Base-by-base conservation (phyloP, 2,329 filamentous ascomycete genomes). In the Fusarium kyushuense region DNA sequence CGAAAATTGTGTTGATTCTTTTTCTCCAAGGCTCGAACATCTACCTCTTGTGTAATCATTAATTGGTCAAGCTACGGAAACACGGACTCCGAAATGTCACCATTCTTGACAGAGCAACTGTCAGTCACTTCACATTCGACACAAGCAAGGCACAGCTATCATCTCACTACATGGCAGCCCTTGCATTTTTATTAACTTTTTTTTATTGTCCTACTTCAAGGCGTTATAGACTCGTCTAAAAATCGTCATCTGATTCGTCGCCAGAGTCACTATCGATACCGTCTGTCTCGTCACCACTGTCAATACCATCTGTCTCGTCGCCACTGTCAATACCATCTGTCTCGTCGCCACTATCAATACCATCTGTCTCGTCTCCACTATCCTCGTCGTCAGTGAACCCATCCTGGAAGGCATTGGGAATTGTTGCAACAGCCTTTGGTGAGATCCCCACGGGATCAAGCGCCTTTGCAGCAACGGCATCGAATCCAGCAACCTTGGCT, bases 401-500 rank as follows among this genome's bases (percentile, higher is more conserved):
- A 2, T 61, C 56, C 3, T 30, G 9, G 4, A 61, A 61, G 1
- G 46, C 56, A 14, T 61, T 61, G 0, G 58, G 58, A 0, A 61
- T 25, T 1, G 56, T 46, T 5, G 46, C 32, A 3, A 61, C 56
- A 30, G 58, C 46, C 2, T 51, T 54, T 17, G 46, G 56, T 3
- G 58, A 61, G 5, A 61, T 33, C 0, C 40, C 33, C 1, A 61
- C 58, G 1, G 58, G 40, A 2, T 17, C 33, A 2, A 61, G 56
- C 0, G 56, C 58, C 23, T 61, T 61, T 2, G 56, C 56, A 0
- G 56, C 58, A 1, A 61, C 46, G 2, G 58, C 40, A 25, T 46
- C 56, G 0, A 61, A 61, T 0, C 23, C 58, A 0, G 58, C 6
- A 2, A 21, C 23, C 13, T 61, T 61, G 3, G 58, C 58, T 13